These are phyloP conservation scores for Magnusiomyces magnusii DNA, from an alignment of 1,139 yeast genomes.

Conservation along the genomic window DNA sequence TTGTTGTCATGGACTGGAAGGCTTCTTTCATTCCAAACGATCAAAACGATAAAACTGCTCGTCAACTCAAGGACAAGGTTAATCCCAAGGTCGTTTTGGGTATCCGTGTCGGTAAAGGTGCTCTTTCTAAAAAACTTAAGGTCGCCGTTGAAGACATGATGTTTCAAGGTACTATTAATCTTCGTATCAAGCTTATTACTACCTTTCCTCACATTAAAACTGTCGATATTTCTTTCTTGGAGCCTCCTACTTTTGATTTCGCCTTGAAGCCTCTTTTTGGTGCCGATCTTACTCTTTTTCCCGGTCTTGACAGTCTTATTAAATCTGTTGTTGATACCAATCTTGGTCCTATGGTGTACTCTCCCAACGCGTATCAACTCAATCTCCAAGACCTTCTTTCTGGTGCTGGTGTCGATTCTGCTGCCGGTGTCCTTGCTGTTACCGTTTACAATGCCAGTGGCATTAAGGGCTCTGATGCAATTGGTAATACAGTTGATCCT, in stretches of 20 bases:
- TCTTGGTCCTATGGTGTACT: slow-evolving; percentile 77
- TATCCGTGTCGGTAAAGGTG: slow-evolving; percentile 38
- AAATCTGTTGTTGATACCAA: slow-evolving; percentile 79
- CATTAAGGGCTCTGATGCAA: slow-evolving; percentile 55
- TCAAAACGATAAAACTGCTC: slow-evolving; percentile 67
- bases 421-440: slow-evolving; percentile 78
- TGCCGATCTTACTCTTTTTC: slow-evolving; percentile 79
- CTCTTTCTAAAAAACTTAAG: slow-evolving; percentile 36
- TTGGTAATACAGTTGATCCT: slow-evolving; percentile 84
- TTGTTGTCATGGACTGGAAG: slow-evolving; percentile 94
- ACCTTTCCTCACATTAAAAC: slow-evolving; percentile 92
- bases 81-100: slow-evolving; percentile 57
- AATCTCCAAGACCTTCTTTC: slow-evolving; percentile 86
- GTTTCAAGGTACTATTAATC: slow-evolving; percentile 64
- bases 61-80: slow-evolving; percentile 74
- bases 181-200: slow-evolving; percentile 81
- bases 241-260: slow-evolving; percentile 84
- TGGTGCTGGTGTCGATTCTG: slow-evolving; percentile 71
- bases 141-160: slow-evolving; percentile 41
- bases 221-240: slow-evolving; percentile 72
- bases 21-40: slow-evolving; percentile 89
- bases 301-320: slow-evolving; percentile 76
- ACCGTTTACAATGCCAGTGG: slow-evolving; percentile 59
- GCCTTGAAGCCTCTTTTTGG: slow-evolving; percentile 58
- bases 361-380: slow-evolving; percentile 87